Percentiles rank a stretch among this genome's conserved stretches.
Evolutionary conservation across 2,329 filamentous ascomycete genomes (phyloP).

Genomic region (Triangularia verruculosa): DNA sequence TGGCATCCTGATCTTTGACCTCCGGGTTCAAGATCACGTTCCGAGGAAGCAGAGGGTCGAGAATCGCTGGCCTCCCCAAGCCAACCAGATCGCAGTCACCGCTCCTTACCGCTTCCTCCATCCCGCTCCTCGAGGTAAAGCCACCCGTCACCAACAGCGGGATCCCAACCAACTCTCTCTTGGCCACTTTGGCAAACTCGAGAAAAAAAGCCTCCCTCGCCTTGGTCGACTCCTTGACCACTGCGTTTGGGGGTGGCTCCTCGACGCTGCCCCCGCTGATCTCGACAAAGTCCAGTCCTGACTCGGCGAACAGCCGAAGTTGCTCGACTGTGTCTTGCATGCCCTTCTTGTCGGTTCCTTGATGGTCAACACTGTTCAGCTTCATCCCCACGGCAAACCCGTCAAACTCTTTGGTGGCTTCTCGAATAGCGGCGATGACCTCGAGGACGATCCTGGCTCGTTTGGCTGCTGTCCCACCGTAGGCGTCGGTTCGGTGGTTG

Average conservation of each 20-base stretch:
- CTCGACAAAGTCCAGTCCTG: slow-evolving; percentile 64
- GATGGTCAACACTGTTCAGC: slow-evolving; percentile 57
- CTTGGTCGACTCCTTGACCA: slow-evolving; percentile 42
- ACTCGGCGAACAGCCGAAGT: slow-evolving; percentile 46
- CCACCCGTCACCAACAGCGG: slow-evolving; percentile 61
- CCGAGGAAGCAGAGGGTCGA: slow-evolving; percentile 39
- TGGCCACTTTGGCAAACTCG: slow-evolving; percentile 57
- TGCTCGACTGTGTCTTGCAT: slow-evolving; percentile 57
- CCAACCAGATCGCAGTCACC: slow-evolving; percentile 43
- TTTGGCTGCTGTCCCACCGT: slow-evolving; percentile 51
- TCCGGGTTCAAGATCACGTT: slow-evolving; percentile 36
- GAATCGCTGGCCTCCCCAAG: slow-evolving; percentile 37
- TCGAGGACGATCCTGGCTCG: slow-evolving; percentile 51
- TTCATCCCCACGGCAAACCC: slow-evolving; percentile 53
- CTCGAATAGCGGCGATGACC: slow-evolving; percentile 43
- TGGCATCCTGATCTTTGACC: slow-evolving; percentile 35
- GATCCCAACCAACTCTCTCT: slow-evolving; percentile 42
- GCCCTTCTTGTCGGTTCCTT: slow-evolving; percentile 36
- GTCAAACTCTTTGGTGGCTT: slow-evolving; percentile 35
- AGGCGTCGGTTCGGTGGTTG: slow-evolving; percentile 53
- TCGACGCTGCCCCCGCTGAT: slow-evolving; percentile 63
- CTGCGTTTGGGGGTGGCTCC: slow-evolving; percentile 28
- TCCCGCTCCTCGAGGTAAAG: slow-evolving; percentile 49
- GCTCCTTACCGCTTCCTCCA: slow-evolving; percentile 39
- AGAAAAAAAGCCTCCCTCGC: slow-evolving; percentile 67